Base-by-base conservation (phyloP, 2,329 filamentous ascomycete species). In the Pseudogymnoascus sp. region DNA sequence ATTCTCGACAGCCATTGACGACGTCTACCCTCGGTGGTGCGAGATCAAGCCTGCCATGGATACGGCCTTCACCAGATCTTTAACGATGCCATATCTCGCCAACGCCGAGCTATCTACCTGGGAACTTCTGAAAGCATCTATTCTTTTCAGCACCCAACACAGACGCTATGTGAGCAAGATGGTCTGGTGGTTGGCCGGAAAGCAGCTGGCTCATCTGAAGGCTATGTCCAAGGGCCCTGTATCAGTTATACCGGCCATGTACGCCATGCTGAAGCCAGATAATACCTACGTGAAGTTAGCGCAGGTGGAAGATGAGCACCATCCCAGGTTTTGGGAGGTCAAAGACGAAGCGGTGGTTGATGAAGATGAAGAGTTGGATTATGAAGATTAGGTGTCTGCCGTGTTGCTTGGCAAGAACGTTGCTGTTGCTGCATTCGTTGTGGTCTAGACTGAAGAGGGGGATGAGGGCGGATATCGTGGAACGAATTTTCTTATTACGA, bases 91-190 rank as follows among this genome's bases (percentile, higher is more conserved):
- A 9, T 45, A 60, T n/a, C 55, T 63, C 8, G 21, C 35, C 0
- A 35, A 67, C 40, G 41, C 62, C 1, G 67, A 70, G 7, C 59
- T 67, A 9, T 67, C 73, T 18, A 21, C 65, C 0, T 83, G 81
- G 81, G 74, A 78, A 0, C 64, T 75, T 0, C 67, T 83, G 5
- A 78, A 76, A 52, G 80, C 80, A 1, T 81, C 79, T 0, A 69
- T 75, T 4, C 64, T 71, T 4, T 73, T 69, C 49, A 65, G 62
- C 2, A 62, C 28, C 3, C 70, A 67, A 55, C 31, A 37, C 0
- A 25, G 49, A 6, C 28, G 25, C 6, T 60, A 59, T 6, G 25
- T 64, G 2, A 4, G 18, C 2, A 64, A 21, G 1, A 63, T 72
- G 5, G 60, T 65, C 1, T 74, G 72, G 72, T 65, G 63, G 58